Percentiles rank a stretch among this genome's conserved stretches.
Conservation (phyloP, 1,284 basidiomycete genomes). For the Salmacisia buchloeana region DNA sequence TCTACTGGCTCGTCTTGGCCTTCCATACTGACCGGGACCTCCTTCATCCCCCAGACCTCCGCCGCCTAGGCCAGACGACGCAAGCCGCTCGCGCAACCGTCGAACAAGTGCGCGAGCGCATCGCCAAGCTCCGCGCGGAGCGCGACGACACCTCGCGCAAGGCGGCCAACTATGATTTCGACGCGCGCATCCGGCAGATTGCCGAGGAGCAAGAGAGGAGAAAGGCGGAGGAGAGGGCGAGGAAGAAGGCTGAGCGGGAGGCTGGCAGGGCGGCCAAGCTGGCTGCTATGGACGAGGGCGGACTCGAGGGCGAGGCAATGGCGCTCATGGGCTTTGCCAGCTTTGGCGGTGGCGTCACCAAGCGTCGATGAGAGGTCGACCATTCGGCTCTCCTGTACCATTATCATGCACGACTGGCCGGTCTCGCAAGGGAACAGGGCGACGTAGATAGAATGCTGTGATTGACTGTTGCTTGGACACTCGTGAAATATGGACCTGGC, state of each 20-base stretch:
- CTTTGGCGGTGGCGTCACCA: constrained; percentile 80
- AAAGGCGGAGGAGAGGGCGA: constrained; percentile 54
- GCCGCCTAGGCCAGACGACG: constrained; percentile 87
- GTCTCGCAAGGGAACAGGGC: too few relatives aligned
- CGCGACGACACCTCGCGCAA: constrained; percentile 6
- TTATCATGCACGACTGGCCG: too few relatives aligned
- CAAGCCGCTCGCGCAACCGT: constrained; percentile 82
- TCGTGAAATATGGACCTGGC: too few relatives aligned
- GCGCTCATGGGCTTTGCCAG: constrained; percentile 87
- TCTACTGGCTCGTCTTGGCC: not conserved
- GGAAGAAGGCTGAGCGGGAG: constrained; percentile 57
- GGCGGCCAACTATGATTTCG: constrained; percentile 71
- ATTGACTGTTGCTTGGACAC: too few relatives aligned
- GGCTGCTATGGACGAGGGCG: not conserved
- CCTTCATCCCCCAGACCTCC: constrained; percentile 63
- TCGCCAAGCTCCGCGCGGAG: constrained; percentile 66
- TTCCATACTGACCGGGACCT: constrained; percentile 5
- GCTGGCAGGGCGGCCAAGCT: not conserved
- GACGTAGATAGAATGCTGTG: too few relatives aligned
- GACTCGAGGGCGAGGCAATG: constrained; percentile 65
- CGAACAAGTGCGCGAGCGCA: constrained; percentile 81
- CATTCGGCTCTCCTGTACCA: too few relatives aligned
- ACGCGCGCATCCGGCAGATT: constrained; percentile 76
- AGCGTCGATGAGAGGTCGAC: constrained; percentile 51
- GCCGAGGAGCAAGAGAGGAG: constrained; percentile 57